Evolutionary conservation across 257 asterid species (phyloP), one percentile per base, ranked within the genome.

Genomic region (Rhazya stricta): DNA sequence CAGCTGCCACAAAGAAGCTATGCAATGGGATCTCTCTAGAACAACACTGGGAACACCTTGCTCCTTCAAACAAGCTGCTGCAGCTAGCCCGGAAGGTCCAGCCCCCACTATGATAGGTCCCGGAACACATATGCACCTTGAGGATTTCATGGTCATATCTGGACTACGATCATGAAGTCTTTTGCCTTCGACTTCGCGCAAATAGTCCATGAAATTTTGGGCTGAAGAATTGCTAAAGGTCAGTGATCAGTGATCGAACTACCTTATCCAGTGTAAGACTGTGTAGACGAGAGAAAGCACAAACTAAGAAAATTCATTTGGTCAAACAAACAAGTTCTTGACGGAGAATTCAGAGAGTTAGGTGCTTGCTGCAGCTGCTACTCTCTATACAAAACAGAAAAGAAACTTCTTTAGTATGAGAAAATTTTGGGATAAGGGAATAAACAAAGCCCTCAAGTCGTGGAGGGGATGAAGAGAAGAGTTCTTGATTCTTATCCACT

Each of bases 1-100:
- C 0, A 82, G 90, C 89, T 91, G 92, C 98, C 98, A 93, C 0
- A 93, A 68, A 0, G 98, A 89, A 2, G 98, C 97, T 76, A 93
- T 82, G 80, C 98, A 91, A 77, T 78, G 83, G 1, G 91, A 90
- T 80, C 98, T 80, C 85, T 93, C 97, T 15, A 93, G 42, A 1
- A 93, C 73, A 16, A 89, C 70, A 4, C 92, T 86, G 1, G 94
- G 92, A 7, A 91, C 83, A 0, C 90, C 90, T 19, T 79, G 77
- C 18, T 78, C 85, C 61, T 81, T 82, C 71, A 93, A 54, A 71
- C 98, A 91, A 1, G 96, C 97, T 1, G 97, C 93, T 9, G 83
- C 92, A 0, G 98, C 98, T 13, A 93, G 83, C 0, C 98, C 97
- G 30, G 96, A 89, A 0, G 98, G 97, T 7, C 98, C 97, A 0